These are phyloP conservation scores for Acrodontium crateriforme DNA, from an alignment of 2,329 filamentous ascomycete genomes.

Conservation along the genomic window DNA sequence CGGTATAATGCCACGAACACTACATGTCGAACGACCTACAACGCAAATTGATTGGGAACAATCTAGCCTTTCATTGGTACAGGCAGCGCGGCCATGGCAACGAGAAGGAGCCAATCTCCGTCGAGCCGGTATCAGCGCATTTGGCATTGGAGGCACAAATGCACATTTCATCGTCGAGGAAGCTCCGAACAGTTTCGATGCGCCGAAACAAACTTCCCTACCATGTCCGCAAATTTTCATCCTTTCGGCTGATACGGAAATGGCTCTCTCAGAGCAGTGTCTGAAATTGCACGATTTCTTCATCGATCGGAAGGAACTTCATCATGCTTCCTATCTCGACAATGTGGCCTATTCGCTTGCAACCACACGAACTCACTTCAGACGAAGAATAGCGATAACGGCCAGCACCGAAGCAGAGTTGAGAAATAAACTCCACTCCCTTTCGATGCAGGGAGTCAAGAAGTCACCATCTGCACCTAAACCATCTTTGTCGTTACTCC, in stretches of 20 bases:
- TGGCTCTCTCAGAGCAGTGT: not conserved
- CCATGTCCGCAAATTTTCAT: not conserved
- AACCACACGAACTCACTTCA: conserved; percentile 43
- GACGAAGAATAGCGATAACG: conserved; percentile 32
- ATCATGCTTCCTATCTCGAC: conserved; percentile 13
- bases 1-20: conserved; percentile 41
- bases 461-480: not conserved
- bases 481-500: conserved; percentile 7
- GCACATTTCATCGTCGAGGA: conserved; percentile 30
- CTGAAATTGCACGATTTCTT: no score
- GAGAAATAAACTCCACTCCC: no score
- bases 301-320: no score
- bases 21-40: not conserved
- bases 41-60: not conserved
- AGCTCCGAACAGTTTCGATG: conserved; percentile 37
- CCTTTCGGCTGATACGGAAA: not conserved
- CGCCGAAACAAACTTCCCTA: not conserved
- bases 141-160: conserved; percentile 25
- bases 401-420: conserved; percentile 10
- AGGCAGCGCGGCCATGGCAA: not conserved
- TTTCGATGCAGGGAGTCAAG: not conserved
- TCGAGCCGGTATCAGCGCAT: not conserved
- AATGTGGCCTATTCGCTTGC: not conserved
- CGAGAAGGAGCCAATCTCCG: not conserved
- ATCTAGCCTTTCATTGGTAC: not conserved